Evolutionary conservation across 805 yeast genomes (phyloP), one percentile per base, ranked within the genome.

Genomic region (Lipomyces anomalus): DNA sequence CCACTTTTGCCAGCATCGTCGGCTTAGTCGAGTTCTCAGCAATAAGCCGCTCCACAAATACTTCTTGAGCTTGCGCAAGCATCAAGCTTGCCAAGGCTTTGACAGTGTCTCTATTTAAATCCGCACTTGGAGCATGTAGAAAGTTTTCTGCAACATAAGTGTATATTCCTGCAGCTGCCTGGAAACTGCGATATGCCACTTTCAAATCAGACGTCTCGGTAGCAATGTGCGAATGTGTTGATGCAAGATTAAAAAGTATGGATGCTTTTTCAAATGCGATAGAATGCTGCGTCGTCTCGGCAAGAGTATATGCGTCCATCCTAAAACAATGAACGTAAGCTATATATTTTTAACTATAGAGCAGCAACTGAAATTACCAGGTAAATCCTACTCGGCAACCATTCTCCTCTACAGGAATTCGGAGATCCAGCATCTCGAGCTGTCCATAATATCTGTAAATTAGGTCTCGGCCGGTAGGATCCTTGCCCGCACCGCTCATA

Each of bases 181-280:
- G 86, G 57, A 83, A 76, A 40, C 69, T 64, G 33, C 74, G 75
- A 50, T 80, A 72, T 0, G 87, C 71, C n/a, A 64, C 62, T 56
- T 84, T 88, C 58, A 73, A 67, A 44, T 78, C 72, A 2, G 67
- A 63, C 29, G 61, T 37, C 21, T 57, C 56, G 22, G 29, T 36
- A 3, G 58, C 72, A 30, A 75, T 66, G 44, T 73, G 69, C 2
- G 83, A 74, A 47, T 81, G 65, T 1, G 80, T 57, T 0, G 85
- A 73, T 1, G 80, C 96, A 42, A 89, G 65, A 59, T 89, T 89
- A 71, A 81, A 90, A 43, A 92, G 69, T 2, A 82, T 68, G 22
- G 84, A 76, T 0, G 96, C 95, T 66, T 90, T 90, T 59, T 90
- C 98, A 60, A 85, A 88, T 0, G 95, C 87, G 36, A 85, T 58